Evolutionary conservation across 768 basidiomycete genomes (phyloP).

Genomic region (Lenzites betulinus): DNA sequence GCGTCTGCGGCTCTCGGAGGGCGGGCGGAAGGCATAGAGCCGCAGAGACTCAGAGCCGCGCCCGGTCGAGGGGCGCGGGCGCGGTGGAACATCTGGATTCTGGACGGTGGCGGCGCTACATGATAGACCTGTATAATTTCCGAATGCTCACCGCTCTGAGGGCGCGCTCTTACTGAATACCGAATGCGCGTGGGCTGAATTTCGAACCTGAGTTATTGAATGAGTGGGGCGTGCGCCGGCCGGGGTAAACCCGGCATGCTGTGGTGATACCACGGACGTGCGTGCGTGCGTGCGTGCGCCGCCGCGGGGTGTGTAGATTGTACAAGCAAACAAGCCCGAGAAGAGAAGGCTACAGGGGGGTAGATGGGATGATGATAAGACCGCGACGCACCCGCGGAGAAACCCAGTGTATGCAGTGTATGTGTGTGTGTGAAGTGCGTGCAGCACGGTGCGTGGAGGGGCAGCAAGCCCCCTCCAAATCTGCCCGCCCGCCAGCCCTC

Average conservation of each 20-base stretch:
- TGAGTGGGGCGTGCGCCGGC: too few species aligned
- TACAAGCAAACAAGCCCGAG: background rate
- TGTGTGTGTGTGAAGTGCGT: too few species aligned
- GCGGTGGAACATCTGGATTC: background rate
- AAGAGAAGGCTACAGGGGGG: constrained; percentile 9
- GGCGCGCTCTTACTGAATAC: background rate
- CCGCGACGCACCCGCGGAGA: background rate
- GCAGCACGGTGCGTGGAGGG: too few species aligned
- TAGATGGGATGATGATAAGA: background rate
- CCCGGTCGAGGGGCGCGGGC: too few species aligned
- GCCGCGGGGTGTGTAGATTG: background rate
- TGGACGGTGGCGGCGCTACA: background rate
- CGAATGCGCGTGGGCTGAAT: too few species aligned
- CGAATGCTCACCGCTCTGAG: background rate
- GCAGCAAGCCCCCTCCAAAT: too few species aligned
- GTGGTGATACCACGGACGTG: background rate
- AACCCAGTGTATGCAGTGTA: background rate
- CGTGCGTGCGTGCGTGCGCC: background rate
- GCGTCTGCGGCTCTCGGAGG: constrained; percentile 31
- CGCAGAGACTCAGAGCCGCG: background rate
- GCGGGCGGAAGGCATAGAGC: background rate
- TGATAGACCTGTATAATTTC: constrained; percentile 1
- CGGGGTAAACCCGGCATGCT: too few species aligned
- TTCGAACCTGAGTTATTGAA: too few species aligned
- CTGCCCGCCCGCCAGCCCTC: too few species aligned